Evolutionary conservation across 2,329 filamentous ascomycete species (phyloP), one percentile per base, ranked within the genome.

Genomic region (Parafenestella ontariensis): DNA sequence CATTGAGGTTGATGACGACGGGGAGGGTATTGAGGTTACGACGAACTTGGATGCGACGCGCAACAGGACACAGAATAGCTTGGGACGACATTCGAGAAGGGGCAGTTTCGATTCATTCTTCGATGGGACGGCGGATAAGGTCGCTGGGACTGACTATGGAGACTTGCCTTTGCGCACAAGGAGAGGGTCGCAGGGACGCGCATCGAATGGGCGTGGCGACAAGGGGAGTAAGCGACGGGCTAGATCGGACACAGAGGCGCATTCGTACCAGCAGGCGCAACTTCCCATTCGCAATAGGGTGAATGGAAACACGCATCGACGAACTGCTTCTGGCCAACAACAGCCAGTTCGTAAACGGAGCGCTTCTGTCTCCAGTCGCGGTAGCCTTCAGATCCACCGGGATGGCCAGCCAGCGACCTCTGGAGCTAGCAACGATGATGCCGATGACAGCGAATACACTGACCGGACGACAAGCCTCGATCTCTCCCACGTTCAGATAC

Each of bases 71-170:
- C 36, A 72, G 68, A 54, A 74, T 43, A 53, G 61, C 31, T 17
- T 55, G 28, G 49, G 58, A 29, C 53, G 54, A 29, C 54, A 59
- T 11, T 62, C 67, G 28, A 57, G 84, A 59, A 78, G 83, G 47
- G 82, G 82, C 13, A 87, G 84, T 24, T 85, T 87, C 59, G 82
- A 86, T 50, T 83, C 83, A 15, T 86, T 84, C 26, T 85, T 87
- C 56, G 83, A 86, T 70, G 79, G 81, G 40, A 78, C 78, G 13
- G 77, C 82, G 44, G 82, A 86, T 53, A 80, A 79, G 54, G 81
- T 82, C 13, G 79, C 80, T 61, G 68, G 78, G 21, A 74, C 71
- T 42, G 71, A 70, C 21, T 46, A 59, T 54, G 66, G 55, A 26
- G 67, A 58, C 31, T 46, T 57, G 33, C 60, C 56, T 34, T 39